Conservation (phyloP, 2,329 filamentous ascomycete species). For the Apiospora kogelbergensis region DNA sequence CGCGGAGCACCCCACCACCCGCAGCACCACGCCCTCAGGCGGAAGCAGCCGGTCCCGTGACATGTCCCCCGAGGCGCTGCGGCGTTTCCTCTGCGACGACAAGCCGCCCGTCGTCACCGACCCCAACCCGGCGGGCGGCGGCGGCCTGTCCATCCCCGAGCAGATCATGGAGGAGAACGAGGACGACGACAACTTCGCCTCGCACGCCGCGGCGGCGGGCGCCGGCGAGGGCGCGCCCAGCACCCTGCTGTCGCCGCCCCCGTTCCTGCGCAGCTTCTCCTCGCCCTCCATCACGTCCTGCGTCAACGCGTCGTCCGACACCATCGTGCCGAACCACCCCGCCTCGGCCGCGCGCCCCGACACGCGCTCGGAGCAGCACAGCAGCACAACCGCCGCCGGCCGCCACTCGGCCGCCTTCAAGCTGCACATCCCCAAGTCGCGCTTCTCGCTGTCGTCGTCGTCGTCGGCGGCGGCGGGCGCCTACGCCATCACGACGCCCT, state of each 20-base stretch:
- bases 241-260: conserved; percentile 54
- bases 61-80: conserved; percentile 56
- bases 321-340: conserved; percentile 17
- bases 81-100: conserved; percentile 52
- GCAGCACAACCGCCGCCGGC: too few species aligned
- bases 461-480: too few species aligned
- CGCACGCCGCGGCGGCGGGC: conserved; percentile 46
- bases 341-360: background rate
- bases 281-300: conserved; percentile 21
- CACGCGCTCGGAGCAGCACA: conserved; percentile 23
- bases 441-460: conserved; percentile 29
- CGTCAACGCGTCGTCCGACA: conserved; percentile 20
- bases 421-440: conserved; percentile 25
- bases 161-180: conserved; percentile 52
- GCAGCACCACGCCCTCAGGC: conserved; percentile 37
- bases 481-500: conserved; percentile 17
- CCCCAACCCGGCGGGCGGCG: conserved; percentile 28
- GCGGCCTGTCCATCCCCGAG: conserved; percentile 42
- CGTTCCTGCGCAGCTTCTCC: conserved; percentile 41
- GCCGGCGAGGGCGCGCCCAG: conserved; percentile 44
- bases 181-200: conserved; percentile 65
- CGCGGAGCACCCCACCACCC: conserved; percentile 16
- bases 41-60: conserved; percentile 47
- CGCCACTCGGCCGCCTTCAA: conserved; percentile 13
- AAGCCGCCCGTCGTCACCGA: conserved; percentile 34